These are phyloP conservation scores for Phytophthora pisi DNA, from an alignment of 352 stramenopile species.

Conservation along the genomic window DNA sequence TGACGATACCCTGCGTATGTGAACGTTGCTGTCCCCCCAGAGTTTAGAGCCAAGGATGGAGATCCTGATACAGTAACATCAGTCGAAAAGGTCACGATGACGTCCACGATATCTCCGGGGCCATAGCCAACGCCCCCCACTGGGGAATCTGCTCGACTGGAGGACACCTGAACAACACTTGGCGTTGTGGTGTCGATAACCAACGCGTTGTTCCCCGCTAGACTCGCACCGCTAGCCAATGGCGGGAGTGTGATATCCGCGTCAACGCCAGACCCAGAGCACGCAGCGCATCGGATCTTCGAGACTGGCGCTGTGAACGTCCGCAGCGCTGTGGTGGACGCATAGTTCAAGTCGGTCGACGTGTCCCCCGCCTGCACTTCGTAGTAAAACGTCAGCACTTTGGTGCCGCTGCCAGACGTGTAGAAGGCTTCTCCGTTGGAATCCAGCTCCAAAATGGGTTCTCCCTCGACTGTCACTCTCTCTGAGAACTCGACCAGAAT, in stretches of 20 bases:
- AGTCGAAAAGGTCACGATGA: constrained; percentile 68
- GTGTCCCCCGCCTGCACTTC: constrained; percentile 53
- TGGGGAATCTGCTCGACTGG: constrained; percentile 40
- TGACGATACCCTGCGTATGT: constrained; percentile 61
- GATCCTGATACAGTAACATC: constrained; percentile 54
- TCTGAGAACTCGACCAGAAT: constrained; percentile 60
- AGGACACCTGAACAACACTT: constrained; percentile 51
- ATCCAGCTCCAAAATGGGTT: constrained; percentile 68
- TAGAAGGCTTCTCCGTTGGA: constrained; percentile 64
- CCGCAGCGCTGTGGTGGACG: constrained; percentile 45
- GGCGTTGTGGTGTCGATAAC: constrained; percentile 50
- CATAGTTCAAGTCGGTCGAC: constrained; percentile 57
- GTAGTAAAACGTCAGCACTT: constrained; percentile 70
- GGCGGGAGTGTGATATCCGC: constrained; percentile 49
- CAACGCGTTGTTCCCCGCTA: constrained; percentile 38
- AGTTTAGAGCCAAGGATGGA: constrained; percentile 56
- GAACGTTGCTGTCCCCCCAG: constrained; percentile 53
- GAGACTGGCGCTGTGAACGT: constrained; percentile 31
- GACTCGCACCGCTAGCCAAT: constrained; percentile 29
- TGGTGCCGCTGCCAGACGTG: constrained; percentile 49
- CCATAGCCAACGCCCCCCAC: constrained; percentile 53
- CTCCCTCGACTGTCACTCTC: constrained; percentile 54
- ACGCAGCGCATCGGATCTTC: constrained; percentile 30
- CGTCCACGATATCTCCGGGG: constrained; percentile 69
- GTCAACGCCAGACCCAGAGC: constrained; percentile 32